These are phyloP conservation scores for Talaromyces proteolyticus DNA, from an alignment of 495 filamentous ascomycete species.

Conservation along the genomic window DNA sequence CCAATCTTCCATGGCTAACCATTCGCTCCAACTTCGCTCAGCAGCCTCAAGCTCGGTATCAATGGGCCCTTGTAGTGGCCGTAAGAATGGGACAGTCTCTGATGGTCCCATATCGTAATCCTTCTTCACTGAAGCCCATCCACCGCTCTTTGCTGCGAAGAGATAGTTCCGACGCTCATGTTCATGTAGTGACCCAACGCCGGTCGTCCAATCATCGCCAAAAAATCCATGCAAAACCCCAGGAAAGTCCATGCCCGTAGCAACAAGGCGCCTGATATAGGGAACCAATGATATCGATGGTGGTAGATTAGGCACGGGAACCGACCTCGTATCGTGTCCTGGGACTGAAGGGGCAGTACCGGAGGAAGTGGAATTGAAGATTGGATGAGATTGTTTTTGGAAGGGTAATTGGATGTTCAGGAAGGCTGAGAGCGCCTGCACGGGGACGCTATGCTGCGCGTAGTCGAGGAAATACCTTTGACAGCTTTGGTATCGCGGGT, in stretches of 20 bases:
- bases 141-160: conserved; percentile 87
- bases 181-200: conserved; percentile 78
- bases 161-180: conserved; percentile 90
- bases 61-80: conserved; percentile 65
- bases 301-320: conserved; percentile 8
- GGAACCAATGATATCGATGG: conserved; percentile 73
- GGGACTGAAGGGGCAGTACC: too few species aligned
- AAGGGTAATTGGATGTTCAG: conserved; percentile 71
- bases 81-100: conserved; percentile 82
- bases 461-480: conserved; percentile 90
- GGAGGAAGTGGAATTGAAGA: conserved; percentile 26
- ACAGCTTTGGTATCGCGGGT: conserved; percentile 87
- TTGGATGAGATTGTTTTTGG: conserved; percentile 33
- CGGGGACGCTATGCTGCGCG: conserved; percentile 74
- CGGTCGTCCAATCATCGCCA: conserved; percentile 79
- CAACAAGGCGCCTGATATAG: conserved; percentile 85
- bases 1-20: conserved; percentile 94
- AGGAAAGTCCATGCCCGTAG: conserved; percentile 83
- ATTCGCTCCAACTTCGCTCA: conserved; percentile 77
- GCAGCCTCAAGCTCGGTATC: conserved; percentile 79
- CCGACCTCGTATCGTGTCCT: conserved; percentile 9
- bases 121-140: conserved; percentile 81
- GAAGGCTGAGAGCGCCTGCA: conserved; percentile 87
- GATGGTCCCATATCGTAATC: conserved; percentile 79
- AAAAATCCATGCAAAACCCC: conserved; percentile 90